phyloP scores from a whole-genome alignment of 2,329 filamentous ascomycete genomes.

The Gnomoniopsis smithogilvyi region DNA sequence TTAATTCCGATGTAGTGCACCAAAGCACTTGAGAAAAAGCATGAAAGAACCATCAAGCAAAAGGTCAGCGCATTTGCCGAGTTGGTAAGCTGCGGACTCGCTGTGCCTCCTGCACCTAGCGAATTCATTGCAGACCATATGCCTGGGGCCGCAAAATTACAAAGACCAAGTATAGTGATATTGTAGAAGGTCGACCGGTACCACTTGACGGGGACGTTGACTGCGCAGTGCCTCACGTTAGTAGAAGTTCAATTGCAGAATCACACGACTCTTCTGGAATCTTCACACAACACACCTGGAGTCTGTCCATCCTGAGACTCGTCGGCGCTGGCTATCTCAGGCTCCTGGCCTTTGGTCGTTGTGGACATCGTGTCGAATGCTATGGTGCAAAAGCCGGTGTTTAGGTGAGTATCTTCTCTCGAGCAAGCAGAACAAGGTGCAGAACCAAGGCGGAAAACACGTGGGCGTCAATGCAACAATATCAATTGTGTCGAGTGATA shows the following conservation, averaged over 20 bases:
- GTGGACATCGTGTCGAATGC: not conserved
- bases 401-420: not conserved
- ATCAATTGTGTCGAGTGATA: not conserved
- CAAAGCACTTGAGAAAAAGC: slow-evolving; percentile 57
- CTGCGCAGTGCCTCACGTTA: not conserved
- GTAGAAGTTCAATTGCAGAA: not conserved
- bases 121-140: slow-evolving; percentile 49
- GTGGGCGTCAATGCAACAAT: not conserved
- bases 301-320: not conserved
- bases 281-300: not conserved
- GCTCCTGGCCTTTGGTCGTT: not conserved
- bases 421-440: not conserved
- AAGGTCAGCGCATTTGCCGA: slow-evolving; percentile 44
- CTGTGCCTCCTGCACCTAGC: slow-evolving; percentile 39
- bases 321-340: not conserved
- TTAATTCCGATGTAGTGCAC: slow-evolving; percentile 70
- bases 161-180: slow-evolving; percentile 66
- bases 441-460: not conserved
- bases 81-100: slow-evolving; percentile 38
- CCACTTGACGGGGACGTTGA: slow-evolving; percentile 51
- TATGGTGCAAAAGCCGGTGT: not conserved
- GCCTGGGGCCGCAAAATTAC: slow-evolving; percentile 67
- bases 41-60: slow-evolving; percentile 40
- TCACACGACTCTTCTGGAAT: not conserved
- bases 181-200: slow-evolving; percentile 71